Percentiles rank a stretch among this genome's conserved stretches.
Evolutionary conservation across 345 rosid genomes (phyloP).

Genomic region (Populus pruinosa): DNA sequence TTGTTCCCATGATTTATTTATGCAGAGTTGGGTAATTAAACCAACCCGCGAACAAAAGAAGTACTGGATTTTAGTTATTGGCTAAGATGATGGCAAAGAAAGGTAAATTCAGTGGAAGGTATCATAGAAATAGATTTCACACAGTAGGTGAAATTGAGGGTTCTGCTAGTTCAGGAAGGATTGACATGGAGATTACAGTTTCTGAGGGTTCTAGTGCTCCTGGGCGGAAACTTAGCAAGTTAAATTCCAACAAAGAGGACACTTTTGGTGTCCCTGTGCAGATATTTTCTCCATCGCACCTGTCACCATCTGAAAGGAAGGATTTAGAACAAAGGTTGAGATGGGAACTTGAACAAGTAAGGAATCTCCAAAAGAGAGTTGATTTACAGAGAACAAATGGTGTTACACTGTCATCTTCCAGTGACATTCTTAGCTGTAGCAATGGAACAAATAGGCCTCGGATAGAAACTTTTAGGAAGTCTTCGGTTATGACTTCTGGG

Average conservation of each 20-base stretch:
- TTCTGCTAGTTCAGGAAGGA: slow-evolving; percentile 57
- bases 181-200: slow-evolving; percentile 47
- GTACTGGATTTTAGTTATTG: slow-evolving; percentile 8
- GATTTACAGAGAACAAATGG: slow-evolving; percentile 9
- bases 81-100: slow-evolving; percentile 50
- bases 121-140: slow-evolving; percentile 42
- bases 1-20: slow-evolving; percentile 19
- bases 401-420: slow-evolving; percentile 5
- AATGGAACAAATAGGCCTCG: slow-evolving; percentile 31
- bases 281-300: slow-evolving; percentile 7
- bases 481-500: slow-evolving; percentile 39
- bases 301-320: slow-evolving; percentile 21
- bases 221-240: slow-evolving; percentile 42
- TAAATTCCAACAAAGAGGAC: slow-evolving; percentile 13
- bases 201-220: slow-evolving; percentile 62
- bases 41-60: slow-evolving; percentile 4
- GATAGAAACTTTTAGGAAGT: slow-evolving; percentile 35
- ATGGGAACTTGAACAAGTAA: slow-evolving; percentile 23
- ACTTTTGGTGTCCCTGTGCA: slow-evolving; percentile 20
- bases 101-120: slow-evolving; percentile 53
- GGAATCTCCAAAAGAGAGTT: slow-evolving; percentile 15
- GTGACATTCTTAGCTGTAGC: slow-evolving; percentile 23
- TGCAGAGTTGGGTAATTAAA: slow-evolving; percentile 34
- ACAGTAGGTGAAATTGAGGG: slow-evolving; percentile 64
- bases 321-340: slow-evolving; percentile 5